Evolutionary conservation across 1,284 basidiomycete genomes (phyloP).

Genomic region (Pseudozyma hubeiensis): DNA sequence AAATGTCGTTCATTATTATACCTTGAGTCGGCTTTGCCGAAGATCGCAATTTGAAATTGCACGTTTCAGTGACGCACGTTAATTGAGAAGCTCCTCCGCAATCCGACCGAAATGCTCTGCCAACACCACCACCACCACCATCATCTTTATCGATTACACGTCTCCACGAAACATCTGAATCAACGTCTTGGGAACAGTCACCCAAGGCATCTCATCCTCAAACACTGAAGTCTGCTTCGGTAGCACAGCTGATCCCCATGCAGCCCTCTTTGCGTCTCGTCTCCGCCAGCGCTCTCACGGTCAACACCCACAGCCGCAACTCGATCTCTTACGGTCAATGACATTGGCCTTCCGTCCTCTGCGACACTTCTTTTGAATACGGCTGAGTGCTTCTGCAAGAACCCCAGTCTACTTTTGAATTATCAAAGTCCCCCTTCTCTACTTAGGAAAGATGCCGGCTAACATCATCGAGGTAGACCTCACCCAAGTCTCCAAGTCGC

Average conservation of each 20-base stretch:
- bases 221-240: constrained; percentile 29
- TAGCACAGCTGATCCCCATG: constrained; percentile 25
- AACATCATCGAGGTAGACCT: constrained; percentile 60
- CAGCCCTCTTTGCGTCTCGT: constrained; percentile 23
- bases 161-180: neutral
- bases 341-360: constrained; percentile 35
- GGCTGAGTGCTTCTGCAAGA: constrained; percentile 4
- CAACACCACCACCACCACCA: too few species aligned
- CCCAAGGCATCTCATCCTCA: constrained; percentile 3
- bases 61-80: too few species aligned
- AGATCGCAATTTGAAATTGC: too few species aligned
- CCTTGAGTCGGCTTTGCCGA: too few species aligned
- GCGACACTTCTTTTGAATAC: constrained; percentile 25
- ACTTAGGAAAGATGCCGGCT: constrained; percentile 30
- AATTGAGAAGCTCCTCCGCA: too few species aligned
- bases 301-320: constrained; percentile 26
- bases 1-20: too few species aligned
- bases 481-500: constrained; percentile 59
- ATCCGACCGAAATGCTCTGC: too few species aligned
- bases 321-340: constrained; percentile 30
- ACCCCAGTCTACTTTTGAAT: neutral
- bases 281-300: constrained; percentile 17
- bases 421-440: neutral
- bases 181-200: constrained; percentile 11
- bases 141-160: too few species aligned